These are phyloP conservation scores for Calvatia gigantea DNA, from an alignment of 768 basidiomycete species.

Conservation along the genomic window DNA sequence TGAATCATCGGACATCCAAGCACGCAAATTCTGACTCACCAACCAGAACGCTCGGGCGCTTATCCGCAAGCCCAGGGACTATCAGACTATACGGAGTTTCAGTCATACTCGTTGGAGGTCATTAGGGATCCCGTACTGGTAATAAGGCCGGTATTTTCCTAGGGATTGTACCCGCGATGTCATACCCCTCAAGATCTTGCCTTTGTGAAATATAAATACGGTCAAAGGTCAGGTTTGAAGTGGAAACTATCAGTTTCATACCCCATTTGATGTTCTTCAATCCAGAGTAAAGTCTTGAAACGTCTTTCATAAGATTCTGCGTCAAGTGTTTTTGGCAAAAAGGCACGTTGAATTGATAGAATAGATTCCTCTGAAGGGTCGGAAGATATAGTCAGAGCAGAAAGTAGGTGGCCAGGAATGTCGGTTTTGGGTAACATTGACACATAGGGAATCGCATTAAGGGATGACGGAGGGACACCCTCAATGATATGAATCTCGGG, in stretches of 20 bases:
- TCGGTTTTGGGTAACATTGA: constrained; percentile 31
- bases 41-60: constrained; percentile 52
- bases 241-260: constrained; percentile 17
- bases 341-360: constrained; percentile 25
- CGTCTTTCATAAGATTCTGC: constrained; percentile 36
- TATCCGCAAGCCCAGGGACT: constrained; percentile 50
- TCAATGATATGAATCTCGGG: constrained; percentile 33
- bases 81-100: constrained; percentile 17
- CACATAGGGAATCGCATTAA: constrained; percentile 40
- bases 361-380: constrained; percentile 27
- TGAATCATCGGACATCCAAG: background rate
- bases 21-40: constrained; percentile 28
- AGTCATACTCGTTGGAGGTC: background rate
- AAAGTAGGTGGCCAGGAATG: constrained; percentile 33
- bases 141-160: constrained; percentile 27
- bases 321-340: constrained; percentile 37
- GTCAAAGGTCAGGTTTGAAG: background rate
- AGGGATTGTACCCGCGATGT: constrained; percentile 31
- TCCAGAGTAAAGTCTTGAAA: constrained; percentile 55
- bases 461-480: constrained; percentile 39
- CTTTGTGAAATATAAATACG: constrained; percentile 21
- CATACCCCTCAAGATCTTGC: constrained; percentile 35
- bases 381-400: constrained; percentile 23
- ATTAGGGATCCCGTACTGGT: constrained; percentile 31
- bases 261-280: constrained; percentile 48